Evolutionary conservation across 768 basidiomycete genomes (phyloP).

Genomic region (Russula compacta): DNA sequence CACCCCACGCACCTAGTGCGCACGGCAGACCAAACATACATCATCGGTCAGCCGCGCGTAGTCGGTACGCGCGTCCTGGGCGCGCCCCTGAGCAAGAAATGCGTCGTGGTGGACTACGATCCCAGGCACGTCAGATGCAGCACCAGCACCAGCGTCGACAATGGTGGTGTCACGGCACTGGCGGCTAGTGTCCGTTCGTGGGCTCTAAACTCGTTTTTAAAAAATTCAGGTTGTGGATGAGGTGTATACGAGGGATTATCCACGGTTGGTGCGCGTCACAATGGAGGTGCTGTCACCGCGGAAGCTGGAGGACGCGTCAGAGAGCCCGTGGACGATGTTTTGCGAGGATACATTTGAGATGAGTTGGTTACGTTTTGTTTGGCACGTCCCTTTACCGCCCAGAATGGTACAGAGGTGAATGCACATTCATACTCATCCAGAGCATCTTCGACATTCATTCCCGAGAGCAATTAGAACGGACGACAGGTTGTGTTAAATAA

Average conservation of each 20-base stretch:
- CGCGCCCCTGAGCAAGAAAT: not conserved
- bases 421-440: no score
- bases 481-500: no score
- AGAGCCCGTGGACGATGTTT: conserved; percentile 12
- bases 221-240: no score
- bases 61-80: conserved; percentile 11
- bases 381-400: no score
- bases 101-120: conserved; percentile 3
- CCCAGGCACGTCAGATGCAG: conserved; percentile 1
- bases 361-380: not conserved
- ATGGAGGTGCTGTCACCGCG: not conserved
- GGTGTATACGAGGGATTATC: no score
- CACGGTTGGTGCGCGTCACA: no score
- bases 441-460: no score
- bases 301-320: not conserved
- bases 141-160: not conserved
- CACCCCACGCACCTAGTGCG: conserved; percentile 7
- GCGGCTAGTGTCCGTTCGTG: no score
- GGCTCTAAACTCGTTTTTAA: no score
- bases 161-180: no score
- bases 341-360: conserved; percentile 15
- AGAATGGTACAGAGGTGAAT: no score
- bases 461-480: no score
- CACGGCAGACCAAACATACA: not conserved
- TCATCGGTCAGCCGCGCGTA: not conserved